These are phyloP conservation scores for Apophysomyces ossiformis DNA, from an alignment of 371 early-diverging fungal genomes.

Conservation along the genomic window DNA sequence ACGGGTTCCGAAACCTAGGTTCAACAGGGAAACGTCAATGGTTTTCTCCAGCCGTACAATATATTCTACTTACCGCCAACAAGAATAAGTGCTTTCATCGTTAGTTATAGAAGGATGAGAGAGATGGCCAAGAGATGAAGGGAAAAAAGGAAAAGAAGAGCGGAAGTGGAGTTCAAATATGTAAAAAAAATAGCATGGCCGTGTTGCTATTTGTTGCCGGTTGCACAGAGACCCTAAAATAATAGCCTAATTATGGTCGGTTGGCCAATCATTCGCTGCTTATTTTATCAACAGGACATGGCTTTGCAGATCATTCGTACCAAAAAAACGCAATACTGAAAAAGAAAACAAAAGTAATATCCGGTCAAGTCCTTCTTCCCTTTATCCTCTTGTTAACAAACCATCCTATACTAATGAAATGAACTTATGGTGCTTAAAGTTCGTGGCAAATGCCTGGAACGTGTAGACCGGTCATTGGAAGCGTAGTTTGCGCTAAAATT, in stretches of 20 bases:
- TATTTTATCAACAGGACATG: background rate
- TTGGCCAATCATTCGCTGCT: slow-evolving; percentile 9
- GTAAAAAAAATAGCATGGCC: slow-evolving; percentile 15
- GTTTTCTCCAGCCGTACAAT: background rate
- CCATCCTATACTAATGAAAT: background rate
- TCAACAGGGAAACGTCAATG: slow-evolving; percentile 1
- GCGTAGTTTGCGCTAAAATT: slow-evolving; percentile 8
- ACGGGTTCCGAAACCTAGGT: slow-evolving; percentile 96
- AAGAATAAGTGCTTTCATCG: slow-evolving; percentile 98
- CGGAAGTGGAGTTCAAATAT: slow-evolving; percentile 16
- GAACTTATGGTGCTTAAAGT: background rate
- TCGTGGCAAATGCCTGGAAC: background rate
- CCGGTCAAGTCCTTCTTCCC: too few species aligned
- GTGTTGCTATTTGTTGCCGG: slow-evolving; percentile 12
- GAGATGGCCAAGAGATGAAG: slow-evolving; percentile 18
- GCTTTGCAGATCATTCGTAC: slow-evolving; percentile 6
- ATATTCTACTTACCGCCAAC: slow-evolving; percentile 87
- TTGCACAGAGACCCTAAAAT: slow-evolving; percentile 18
- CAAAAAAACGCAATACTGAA: background rate
- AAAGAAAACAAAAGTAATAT: too few species aligned
- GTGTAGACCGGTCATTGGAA: background rate
- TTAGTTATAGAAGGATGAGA: slow-evolving; percentile 18
- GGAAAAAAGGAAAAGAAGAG: slow-evolving; percentile 19
- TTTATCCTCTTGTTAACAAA: background rate
- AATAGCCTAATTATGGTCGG: slow-evolving; percentile 10